Conservation (phyloP, 352 stramenopile species). For the Globisporangium acanthophoron region DNA sequence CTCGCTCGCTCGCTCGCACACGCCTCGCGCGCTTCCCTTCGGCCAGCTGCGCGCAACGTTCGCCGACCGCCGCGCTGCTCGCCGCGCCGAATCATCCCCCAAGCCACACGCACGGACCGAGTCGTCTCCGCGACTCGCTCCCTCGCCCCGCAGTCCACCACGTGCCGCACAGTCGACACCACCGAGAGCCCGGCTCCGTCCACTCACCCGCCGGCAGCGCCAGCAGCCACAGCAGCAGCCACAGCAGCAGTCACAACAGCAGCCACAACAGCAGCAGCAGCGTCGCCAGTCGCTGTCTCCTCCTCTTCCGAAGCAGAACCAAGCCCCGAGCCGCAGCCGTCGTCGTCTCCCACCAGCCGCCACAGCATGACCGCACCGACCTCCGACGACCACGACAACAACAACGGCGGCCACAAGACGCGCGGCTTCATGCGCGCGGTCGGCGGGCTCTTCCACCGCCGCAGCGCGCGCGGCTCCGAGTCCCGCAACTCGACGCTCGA, state of each 20-base stretch:
- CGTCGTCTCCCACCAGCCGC: not conserved
- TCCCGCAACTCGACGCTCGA: slow-evolving; percentile 9
- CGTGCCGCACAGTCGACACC: slow-evolving; percentile 11
- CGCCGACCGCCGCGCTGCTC: not conserved
- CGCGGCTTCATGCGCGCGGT: slow-evolving; percentile 42
- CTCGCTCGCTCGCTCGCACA: not conserved
- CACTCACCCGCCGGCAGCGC: not conserved
- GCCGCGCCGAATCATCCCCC: not conserved
- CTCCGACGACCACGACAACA: slow-evolving; percentile 1
- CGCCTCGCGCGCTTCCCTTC: not conserved
- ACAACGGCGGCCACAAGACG: slow-evolving; percentile 20
- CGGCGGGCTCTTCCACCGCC: slow-evolving; percentile 40
- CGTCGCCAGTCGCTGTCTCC: not conserved
- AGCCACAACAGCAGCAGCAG: not conserved
- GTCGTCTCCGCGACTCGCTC: slow-evolving; percentile 1
- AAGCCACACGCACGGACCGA: not conserved
- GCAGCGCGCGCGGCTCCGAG: slow-evolving; percentile 15
- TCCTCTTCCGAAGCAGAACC: not conserved
- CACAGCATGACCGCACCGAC: not conserved
- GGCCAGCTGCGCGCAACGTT: slow-evolving; percentile 8
- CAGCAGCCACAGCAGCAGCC: not conserved
- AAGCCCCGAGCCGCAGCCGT: not conserved
- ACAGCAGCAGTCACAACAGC: not conserved
- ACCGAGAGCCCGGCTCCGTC: slow-evolving; percentile 6
- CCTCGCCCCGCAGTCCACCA: slow-evolving; percentile 8